phyloP scores from a whole-genome alignment of 2,329 filamentous ascomycete species.

The Trichophyton verrucosum region DNA sequence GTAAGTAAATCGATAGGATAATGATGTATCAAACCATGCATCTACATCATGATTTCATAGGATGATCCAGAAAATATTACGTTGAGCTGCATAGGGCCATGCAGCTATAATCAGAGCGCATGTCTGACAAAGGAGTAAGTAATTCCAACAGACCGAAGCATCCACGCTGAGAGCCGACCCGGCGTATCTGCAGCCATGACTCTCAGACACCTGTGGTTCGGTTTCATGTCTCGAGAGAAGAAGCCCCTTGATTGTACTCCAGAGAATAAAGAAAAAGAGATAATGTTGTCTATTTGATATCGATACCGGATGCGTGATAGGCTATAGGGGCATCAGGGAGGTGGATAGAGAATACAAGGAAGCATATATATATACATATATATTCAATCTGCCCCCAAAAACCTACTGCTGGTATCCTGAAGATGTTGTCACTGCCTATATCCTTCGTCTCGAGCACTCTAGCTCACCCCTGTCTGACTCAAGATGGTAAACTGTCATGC shows the following conservation, averaged over 20 bases:
- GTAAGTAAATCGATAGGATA: background rate
- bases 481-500: background rate
- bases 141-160: background rate
- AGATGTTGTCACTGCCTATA: background rate
- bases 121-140: background rate
- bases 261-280: background rate
- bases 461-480: background rate
- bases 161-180: background rate
- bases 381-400: background rate
- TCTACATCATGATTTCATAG: background rate
- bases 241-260: background rate
- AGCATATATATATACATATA: background rate
- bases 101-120: background rate
- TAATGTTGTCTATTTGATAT: background rate
- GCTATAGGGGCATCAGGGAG: too few species aligned
- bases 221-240: background rate
- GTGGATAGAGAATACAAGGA: background rate
- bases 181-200: background rate
- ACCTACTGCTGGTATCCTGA: background rate
- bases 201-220: background rate
- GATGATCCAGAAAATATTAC: background rate
- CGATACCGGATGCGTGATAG: background rate
- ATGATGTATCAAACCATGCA: background rate
- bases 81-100: background rate
- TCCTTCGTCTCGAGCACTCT: background rate